Evolutionary conservation across 1,284 basidiomycete species (phyloP), one percentile per base, ranked within the genome.

Genomic region (Amylostereum areolatum): DNA sequence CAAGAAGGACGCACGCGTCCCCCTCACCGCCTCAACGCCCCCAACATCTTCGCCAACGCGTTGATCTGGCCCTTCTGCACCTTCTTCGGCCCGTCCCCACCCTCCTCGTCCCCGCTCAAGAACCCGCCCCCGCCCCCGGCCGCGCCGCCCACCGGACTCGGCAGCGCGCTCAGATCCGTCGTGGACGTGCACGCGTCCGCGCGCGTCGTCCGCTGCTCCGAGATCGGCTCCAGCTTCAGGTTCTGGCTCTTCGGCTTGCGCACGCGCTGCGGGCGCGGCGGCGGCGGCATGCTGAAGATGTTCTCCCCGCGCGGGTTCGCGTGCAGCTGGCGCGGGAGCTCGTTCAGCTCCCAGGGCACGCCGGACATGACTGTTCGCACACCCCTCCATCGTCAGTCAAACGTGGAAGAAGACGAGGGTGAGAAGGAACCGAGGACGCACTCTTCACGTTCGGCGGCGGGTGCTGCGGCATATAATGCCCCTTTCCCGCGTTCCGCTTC

Each of bases 31-130:
- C 84, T 75, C 66, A 88, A 66, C 46, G 85, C 85, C 53, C 83
- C 88, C 54, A 90, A 69, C 85, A 90, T 87, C 78, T 89, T 89
- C 55, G 85, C 86, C 59, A 90, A 71, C 35, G 87, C 78, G 58
- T 85, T 84, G 72, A 89, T 89, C 73, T 90, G 87, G 48, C 83
- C 85, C 66, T 83, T 89, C 71, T 87, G 85, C 61, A 89, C 85
- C 71, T 87, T 90, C 74, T 85, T 83, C 55, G 81, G 80, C 44
- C 61, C 54, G 25, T 52, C 59, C 24, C 72, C 70, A 46, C 77
- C 77, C 33, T 66, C 69, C 25, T 73, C 77, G 46, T 77, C 77
- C 50, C 68, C 70, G 43, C 64, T 67, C 53, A 65, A 70, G n/a
- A n/a, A n/a, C n/a, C n/a, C n/a, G n/a, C n/a, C n/a, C n/a, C n/a